Evolutionary conservation across 306 rosid species (phyloP), one percentile per base, ranked within the genome.

Genomic region (Carpinus fangiana): DNA sequence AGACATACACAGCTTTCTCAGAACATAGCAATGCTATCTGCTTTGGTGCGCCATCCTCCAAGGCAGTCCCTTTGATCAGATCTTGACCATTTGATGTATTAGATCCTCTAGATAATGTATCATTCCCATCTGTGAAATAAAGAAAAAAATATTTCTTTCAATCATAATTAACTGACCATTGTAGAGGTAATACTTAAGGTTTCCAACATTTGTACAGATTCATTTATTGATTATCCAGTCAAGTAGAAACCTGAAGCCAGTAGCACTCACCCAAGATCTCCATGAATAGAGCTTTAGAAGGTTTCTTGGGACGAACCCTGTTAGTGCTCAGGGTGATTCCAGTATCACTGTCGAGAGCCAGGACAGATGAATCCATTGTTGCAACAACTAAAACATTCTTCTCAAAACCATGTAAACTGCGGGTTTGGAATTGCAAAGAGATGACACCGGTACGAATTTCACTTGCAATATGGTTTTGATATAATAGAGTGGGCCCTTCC

Each of bases 301-400:
- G 97, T 87, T 90, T 90, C 93, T 89, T 94, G 7, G 98, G 97
- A 56, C 82, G 97, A 83, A 94, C 83, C n/a, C 78, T 62, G 80
- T 46, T 86, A 17, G 86, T 31, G 79, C 83, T 86, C 55, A 88
- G 43, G 34, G 76, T 31, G 69, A 84, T 92, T 78, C 97, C 98
- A 46, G 91, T 92, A 74, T 89, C 95, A 73, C 80, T 73, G 70
- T 94, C 95, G 52, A 94, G 88, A 76, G 89, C 91, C 50, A 89
- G 75, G 83, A 92, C 79, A 38, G 97, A 92, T 3, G 97, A 92
- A 75, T 92, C 97, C 81, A 83, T 89, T 62, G 95, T 94, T n/a
- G 89, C 95, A 48, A 90, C 86, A 4, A 80, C 86, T 78, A 94
- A 73, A 59, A 87, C 78, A 57, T 88, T 92, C 84, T 86, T 94